Evolutionary conservation across 2,329 filamentous ascomycete genomes (phyloP), one percentile per base, ranked within the genome.

Genomic region (Penicillium italicum): DNA sequence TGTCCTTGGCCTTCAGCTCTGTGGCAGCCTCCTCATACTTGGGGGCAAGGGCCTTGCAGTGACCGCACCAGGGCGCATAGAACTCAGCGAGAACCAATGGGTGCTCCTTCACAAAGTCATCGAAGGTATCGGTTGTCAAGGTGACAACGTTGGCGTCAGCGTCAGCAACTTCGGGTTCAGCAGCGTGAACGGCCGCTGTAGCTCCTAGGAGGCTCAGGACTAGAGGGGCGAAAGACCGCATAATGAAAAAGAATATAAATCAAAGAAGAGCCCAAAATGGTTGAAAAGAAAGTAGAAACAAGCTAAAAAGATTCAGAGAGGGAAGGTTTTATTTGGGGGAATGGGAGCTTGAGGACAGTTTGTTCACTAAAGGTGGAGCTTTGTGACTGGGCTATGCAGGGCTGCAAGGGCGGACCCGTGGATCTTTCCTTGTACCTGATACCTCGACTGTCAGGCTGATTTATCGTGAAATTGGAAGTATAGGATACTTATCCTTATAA

Each of bases 1-100:
- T 79, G 49, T 79, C 70, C 69, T 79, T 80, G 58, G 72, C 69
- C 64, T 80, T 79, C 52, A 80, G 64, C 49, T 77, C 73, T 8
- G 76, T 75, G 42, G 78, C 78, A 44, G 78, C 78, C 53, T 75
- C 70, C 60, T 80, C 78, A 59, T 80, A 80, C 62, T 80, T 78
- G 26, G 78, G 77, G 33, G 77, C 94, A 65, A 99, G 90, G 58
- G 93, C 93, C 83, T 99, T 97, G 89, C 93, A 97, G 84, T 97
- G 93, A 64, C 92, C 93, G 67, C 90, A 96, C 92, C 93, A 96
- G 67, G 93, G 92, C 65, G 93, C 93, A 76, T 90, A 97, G 85
- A 97, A 99, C 80, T 99, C 92, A 68, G 91, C 91, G 60, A 99
- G 87, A 53, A 97, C 93, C 55, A 99, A 83, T 68, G 91, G 86